These are phyloP conservation scores for Earliella scabrosa DNA, from an alignment of 1,284 basidiomycete genomes.

Conservation along the genomic window DNA sequence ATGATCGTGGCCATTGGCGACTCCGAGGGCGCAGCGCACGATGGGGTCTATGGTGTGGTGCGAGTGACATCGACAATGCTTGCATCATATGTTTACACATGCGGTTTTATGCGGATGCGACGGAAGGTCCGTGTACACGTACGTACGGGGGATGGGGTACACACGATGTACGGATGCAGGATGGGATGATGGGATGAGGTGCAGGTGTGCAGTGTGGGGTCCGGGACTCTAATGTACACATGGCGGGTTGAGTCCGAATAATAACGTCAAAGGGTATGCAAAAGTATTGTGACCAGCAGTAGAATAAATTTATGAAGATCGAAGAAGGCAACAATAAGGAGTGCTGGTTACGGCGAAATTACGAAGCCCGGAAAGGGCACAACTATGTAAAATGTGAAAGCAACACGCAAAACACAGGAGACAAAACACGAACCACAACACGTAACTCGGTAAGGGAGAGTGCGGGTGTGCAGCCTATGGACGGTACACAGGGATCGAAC, in stretches of 20 bases:
- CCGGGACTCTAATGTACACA: constrained; percentile 20
- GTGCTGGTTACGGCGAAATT: neutral
- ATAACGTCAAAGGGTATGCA: constrained; percentile 12
- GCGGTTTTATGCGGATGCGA: neutral
- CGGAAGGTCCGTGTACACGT: too few species aligned
- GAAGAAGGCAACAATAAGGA: constrained; percentile 6
- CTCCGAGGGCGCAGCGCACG: too few species aligned
- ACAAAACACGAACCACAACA: too few species aligned
- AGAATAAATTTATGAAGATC: constrained; percentile 12
- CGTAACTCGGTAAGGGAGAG: neutral
- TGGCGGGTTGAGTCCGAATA: constrained; percentile 14
- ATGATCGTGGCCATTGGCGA: neutral
- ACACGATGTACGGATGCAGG: neutral
- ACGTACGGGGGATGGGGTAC: neutral
- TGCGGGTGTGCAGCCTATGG: neutral
- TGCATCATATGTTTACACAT: neutral
- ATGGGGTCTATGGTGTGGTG: too few species aligned
- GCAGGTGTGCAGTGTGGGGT: neutral
- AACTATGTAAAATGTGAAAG: neutral
- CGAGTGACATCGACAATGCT: neutral
- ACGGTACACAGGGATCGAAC: neutral
- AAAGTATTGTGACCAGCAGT: constrained; percentile 15
- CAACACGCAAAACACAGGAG: neutral
- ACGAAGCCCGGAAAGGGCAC: neutral
- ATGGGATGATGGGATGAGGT: neutral